phyloP scores from a whole-genome alignment of 306 rosid species.

The Acacia crassicarpa region DNA sequence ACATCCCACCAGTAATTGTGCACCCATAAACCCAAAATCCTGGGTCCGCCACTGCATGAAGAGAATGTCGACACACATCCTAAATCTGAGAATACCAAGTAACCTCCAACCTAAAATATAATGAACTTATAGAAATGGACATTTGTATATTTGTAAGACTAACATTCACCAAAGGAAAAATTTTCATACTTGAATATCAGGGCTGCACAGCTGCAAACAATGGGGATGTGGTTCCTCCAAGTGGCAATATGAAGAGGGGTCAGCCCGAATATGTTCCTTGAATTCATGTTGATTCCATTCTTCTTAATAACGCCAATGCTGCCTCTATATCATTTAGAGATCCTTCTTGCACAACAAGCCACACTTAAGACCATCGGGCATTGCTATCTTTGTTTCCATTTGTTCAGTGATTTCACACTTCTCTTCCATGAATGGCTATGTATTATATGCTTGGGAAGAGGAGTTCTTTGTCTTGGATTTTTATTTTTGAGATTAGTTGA shows the following conservation, averaged over 20 bases:
- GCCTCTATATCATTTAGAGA: constrained; percentile 71
- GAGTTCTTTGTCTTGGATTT: neutral
- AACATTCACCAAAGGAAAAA: constrained; percentile 25
- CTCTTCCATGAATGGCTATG: too few species aligned
- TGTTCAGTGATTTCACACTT: too few species aligned
- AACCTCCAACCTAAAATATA: neutral
- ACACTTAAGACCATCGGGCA: constrained; percentile 21
- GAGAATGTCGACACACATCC: neutral
- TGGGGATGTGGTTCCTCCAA: constrained; percentile 94
- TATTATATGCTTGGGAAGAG: neutral
- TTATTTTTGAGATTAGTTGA: neutral
- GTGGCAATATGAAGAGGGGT: constrained; percentile 94
- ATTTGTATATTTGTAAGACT: neutral
- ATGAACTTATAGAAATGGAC: constrained; percentile 12
- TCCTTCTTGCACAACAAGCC: constrained; percentile 78
- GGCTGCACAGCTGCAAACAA: constrained; percentile 85
- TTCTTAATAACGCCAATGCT: constrained; percentile 63
- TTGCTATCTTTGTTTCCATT: too few species aligned
- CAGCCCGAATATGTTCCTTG: constrained; percentile 71
- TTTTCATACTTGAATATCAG: constrained; percentile 81
- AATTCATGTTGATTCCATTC: constrained; percentile 75
- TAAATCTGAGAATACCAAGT: neutral
- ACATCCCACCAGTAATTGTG: too few species aligned
- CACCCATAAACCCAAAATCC: too few species aligned
- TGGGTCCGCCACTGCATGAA: too few species aligned